Evolutionary conservation across 2,329 filamentous ascomycete species (phyloP).

Genomic region (Ceratocystiopsis brevicomis): DNA sequence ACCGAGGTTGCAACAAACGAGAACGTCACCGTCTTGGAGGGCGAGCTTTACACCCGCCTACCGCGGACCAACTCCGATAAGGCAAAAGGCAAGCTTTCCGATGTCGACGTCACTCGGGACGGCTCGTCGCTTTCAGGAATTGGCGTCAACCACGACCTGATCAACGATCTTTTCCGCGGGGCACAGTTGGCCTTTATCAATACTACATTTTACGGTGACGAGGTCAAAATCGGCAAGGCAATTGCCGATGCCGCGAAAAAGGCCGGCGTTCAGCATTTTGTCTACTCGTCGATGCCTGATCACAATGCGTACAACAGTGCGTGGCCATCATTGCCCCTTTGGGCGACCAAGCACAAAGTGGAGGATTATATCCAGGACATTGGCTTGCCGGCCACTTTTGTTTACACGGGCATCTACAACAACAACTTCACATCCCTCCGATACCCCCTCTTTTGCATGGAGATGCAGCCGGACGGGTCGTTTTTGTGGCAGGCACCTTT

Average conservation of each 20-base stretch:
- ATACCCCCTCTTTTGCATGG: slow-evolving; percentile 93
- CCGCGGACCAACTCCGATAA: slow-evolving; percentile 29
- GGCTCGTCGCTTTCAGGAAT: slow-evolving; percentile 38
- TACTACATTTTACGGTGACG: slow-evolving; percentile 91
- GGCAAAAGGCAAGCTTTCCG: slow-evolving; percentile 10
- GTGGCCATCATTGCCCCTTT: slow-evolving; percentile 76
- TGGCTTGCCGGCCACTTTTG: slow-evolving; percentile 70
- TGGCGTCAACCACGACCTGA: slow-evolving; percentile 52
- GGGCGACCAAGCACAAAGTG: slow-evolving; percentile 81
- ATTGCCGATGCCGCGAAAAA: slow-evolving; percentile 78
- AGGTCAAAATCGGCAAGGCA: slow-evolving; percentile 72
- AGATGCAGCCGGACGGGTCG: slow-evolving; percentile 62
- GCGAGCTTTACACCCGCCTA: slow-evolving; percentile 42
- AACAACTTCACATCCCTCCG: slow-evolving; percentile 92
- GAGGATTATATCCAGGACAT: slow-evolving; percentile 80
- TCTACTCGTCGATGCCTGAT: slow-evolving; percentile 96
- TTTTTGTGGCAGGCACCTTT: slow-evolving; percentile 92
- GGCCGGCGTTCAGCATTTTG: slow-evolving; percentile 70
- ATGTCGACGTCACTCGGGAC: slow-evolving; percentile 48
- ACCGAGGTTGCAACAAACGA: slow-evolving; percentile 64
- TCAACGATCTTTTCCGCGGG: slow-evolving; percentile 62
- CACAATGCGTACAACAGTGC: slow-evolving; percentile 58
- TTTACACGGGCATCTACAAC: slow-evolving; percentile 96
- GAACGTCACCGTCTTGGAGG: slow-evolving; percentile 49
- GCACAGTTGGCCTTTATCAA: slow-evolving; percentile 91